Evolutionary conservation across 2,329 filamentous ascomycete species (phyloP).

Genomic region (Akanthomyces lecanii): DNA sequence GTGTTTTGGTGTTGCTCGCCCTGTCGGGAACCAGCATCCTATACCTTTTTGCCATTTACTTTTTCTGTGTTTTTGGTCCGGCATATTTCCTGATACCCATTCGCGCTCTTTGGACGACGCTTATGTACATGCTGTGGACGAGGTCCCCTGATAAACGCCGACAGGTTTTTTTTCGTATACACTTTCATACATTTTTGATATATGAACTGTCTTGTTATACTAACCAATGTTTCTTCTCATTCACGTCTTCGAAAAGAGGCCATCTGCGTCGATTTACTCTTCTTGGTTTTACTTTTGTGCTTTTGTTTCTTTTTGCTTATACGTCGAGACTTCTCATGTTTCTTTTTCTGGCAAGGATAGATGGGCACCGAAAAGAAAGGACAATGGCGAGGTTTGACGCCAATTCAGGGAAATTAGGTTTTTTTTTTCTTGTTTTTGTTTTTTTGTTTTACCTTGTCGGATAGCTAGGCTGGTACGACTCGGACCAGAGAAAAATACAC

Average conservation of each 20-base stretch:
- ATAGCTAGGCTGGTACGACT: not conserved
- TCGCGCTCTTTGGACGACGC: conserved; percentile 8
- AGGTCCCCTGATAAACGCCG: not conserved
- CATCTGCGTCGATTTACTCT: not conserved
- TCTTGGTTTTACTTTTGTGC: not conserved
- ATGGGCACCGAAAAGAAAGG: not conserved
- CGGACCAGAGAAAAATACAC: not conserved
- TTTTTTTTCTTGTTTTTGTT: not conserved
- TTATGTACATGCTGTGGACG: conserved; percentile 15
- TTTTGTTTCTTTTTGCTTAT: not conserved
- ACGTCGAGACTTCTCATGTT: not conserved
- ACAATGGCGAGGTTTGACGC: not conserved
- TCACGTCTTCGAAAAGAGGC: not conserved
- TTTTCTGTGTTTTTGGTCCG: conserved; percentile 3
- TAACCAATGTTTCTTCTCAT: not conserved
- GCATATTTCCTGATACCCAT: conserved; percentile 16
- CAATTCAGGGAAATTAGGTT: not conserved
- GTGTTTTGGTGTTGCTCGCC: not conserved
- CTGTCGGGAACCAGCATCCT: not conserved
- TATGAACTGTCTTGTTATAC: not conserved
- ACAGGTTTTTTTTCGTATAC: not conserved
- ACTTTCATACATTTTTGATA: not conserved
- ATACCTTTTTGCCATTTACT: not conserved
- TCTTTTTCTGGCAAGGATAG: not conserved
- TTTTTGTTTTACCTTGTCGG: not conserved